Base-by-base conservation (phyloP, 768 basidiomycete species). In the Obba rivulosa region DNA sequence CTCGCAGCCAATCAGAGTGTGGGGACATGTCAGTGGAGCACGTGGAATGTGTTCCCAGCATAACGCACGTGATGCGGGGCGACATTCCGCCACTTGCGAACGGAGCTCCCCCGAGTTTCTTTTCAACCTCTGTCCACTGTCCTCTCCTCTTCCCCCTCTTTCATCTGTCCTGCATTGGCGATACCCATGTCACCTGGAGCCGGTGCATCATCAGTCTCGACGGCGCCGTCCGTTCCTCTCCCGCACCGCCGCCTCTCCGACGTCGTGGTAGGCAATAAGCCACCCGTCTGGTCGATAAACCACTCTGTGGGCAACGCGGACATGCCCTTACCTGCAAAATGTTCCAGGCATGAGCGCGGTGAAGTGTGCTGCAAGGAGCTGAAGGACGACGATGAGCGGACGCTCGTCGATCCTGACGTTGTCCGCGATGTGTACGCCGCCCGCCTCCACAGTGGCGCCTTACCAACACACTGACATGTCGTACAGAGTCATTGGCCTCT, bases 361-460 rank as follows among this genome's bases (percentile, higher is more conserved):
- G 87, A 85, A 8, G 66, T 92, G 3, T 95, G 93, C 69, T 96
- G 92, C 72, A 87, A 90, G 59, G 89, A 93, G 46, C 79, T 95
- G 50, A 90, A 81, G 60, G 79, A 71, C 43, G 78, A 83, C 11
- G 88, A 92, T 41, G 83, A 92, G 50, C 78, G 92, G 21, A 85
- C 79, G 0, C 76, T 96, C 34, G 70, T 95, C 34, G 80, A 95
- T 62, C 92, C 93, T 0, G 92, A 94, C 53, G 69, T 94, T 41
- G 77, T 95, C 17, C 82, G 91, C 8, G 92, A 94, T 54, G 80
- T 91, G 90, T 92, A 60, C 63, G 87, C 69, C 3, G 4, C 55
- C 14, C 16, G 28, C 44, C 35, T 35, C 23, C 16, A 16, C 41
- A 7, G 34, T 22, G 21, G 13, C 38, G 14, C 24, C 23, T 40